These are phyloP conservation scores for Tricholoma furcatifolium DNA, from an alignment of 768 basidiomycete genomes.

Conservation along the genomic window DNA sequence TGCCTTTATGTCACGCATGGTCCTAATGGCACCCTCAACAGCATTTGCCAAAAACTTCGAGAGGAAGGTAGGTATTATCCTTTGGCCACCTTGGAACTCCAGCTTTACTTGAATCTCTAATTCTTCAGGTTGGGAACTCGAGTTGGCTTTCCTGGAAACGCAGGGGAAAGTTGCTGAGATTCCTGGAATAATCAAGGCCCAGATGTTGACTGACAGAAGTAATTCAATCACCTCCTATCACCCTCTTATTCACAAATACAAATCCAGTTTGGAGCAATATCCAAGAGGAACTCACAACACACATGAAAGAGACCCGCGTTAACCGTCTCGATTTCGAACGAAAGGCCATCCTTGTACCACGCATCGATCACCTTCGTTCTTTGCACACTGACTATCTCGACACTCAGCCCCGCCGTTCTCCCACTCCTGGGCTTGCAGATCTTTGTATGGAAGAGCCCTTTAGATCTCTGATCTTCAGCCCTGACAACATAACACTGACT, in stretches of 20 bases:
- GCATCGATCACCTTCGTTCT: neutral
- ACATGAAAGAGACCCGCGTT: conserved; percentile 9
- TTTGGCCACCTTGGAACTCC: neutral
- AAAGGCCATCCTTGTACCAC: neutral
- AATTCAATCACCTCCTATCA: neutral
- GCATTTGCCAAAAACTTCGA: conserved; percentile 13
- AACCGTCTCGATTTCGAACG: conserved; percentile 11
- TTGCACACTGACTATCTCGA: neutral
- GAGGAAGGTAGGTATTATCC: conserved; percentile 6
- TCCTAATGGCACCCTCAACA: neutral
- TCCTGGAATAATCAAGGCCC: conserved; percentile 18
- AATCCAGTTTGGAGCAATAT: conserved; percentile 25
- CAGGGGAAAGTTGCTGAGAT: conserved; percentile 6
- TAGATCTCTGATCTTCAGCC: conserved; percentile 15
- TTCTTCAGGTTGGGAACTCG: conserved; percentile 3
- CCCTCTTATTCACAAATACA: neutral
- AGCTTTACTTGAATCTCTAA: neutral
- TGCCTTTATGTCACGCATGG: neutral
- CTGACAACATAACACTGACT: neutral
- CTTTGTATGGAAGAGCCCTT: conserved; percentile 19
- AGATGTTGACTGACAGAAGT: conserved; percentile 24
- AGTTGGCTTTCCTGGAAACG: conserved; percentile 7
- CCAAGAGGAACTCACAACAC: conserved; percentile 17
- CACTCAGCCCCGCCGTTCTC: neutral
- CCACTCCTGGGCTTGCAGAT: conserved; percentile 13